phyloP scores from a whole-genome alignment of 768 basidiomycete genomes.

The Trametes coccinea region DNA sequence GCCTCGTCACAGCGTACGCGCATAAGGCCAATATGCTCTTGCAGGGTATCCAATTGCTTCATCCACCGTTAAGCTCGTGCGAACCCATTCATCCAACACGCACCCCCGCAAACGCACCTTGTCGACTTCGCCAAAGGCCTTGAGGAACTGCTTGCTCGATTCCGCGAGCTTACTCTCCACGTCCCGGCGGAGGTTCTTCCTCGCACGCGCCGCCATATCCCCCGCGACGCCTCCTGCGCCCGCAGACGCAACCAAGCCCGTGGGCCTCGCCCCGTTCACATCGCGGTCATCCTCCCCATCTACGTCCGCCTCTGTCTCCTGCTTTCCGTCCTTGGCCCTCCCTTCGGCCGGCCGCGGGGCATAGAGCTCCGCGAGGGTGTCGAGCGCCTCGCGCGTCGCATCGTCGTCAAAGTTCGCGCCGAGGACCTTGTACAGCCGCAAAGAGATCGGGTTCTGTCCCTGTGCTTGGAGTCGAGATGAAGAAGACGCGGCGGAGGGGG shows the following conservation, averaged over 20 bases:
- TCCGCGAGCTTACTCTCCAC: slow-evolving; percentile 81
- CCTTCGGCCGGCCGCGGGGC: slow-evolving; percentile 29
- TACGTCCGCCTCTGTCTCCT: slow-evolving; percentile 32
- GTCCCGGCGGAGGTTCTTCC: slow-evolving; percentile 80
- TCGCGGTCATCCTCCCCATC: slow-evolving; percentile 38
- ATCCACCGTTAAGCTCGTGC: no score
- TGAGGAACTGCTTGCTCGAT: slow-evolving; percentile 80
- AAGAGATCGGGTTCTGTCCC: slow-evolving; percentile 72
- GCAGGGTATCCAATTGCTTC: slow-evolving; percentile 83
- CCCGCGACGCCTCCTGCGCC: slow-evolving; percentile 47
- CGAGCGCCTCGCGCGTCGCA: slow-evolving; percentile 76
- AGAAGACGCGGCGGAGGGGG: slow-evolving; percentile 26
- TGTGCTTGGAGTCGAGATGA: slow-evolving; percentile 22
- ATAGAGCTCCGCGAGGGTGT: slow-evolving; percentile 83
- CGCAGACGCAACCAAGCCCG: slow-evolving; percentile 19
- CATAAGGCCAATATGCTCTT: slow-evolving; percentile 80
- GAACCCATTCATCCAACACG: no score
- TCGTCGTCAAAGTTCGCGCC: slow-evolving; percentile 78
- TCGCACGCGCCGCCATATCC: slow-evolving; percentile 69
- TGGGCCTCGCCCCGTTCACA: slow-evolving; percentile 13
- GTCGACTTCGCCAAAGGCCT: slow-evolving; percentile 86
- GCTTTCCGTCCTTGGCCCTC: slow-evolving; percentile 38
- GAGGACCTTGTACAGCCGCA: slow-evolving; percentile 88
- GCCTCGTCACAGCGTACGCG: slow-evolving; percentile 80
- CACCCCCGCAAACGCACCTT: slow-evolving; percentile 55